These are phyloP conservation scores for Spinacia oleracea DNA, from an alignment of 179 eudicot species.

Conservation along the genomic window DNA sequence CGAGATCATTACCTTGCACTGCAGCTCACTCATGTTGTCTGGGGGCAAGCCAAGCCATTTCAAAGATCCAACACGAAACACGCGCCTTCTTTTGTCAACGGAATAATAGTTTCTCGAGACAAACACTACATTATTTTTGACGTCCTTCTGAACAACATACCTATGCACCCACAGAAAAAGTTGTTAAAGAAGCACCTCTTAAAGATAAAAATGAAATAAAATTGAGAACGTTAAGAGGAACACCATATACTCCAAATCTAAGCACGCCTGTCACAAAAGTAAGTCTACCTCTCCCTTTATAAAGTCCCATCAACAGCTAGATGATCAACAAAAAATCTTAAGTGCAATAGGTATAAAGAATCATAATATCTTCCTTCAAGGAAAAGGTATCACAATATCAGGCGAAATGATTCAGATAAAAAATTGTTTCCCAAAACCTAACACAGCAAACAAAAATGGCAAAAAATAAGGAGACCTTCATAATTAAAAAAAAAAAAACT, in stretches of 20 bases:
- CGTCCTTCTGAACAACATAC: constrained; percentile 95
- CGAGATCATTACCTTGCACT: constrained; percentile 67
- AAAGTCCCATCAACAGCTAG: neutral
- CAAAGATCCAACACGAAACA: constrained; percentile 84
- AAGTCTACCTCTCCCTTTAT: neutral
- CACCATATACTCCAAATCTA: neutral
- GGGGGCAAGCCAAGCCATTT: constrained; percentile 71
- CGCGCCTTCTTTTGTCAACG: constrained; percentile 81
- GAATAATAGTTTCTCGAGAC: constrained; percentile 89
- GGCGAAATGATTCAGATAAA: neutral
- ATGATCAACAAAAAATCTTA: neutral
- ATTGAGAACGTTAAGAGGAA: neutral
- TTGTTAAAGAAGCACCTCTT: constrained; percentile 3
- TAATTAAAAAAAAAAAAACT: neutral
- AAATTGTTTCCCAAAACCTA: neutral
- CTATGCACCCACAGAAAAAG: constrained; percentile 34
- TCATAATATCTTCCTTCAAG: neutral
- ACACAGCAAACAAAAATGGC: neutral
- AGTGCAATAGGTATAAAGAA: neutral
- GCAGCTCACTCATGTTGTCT: constrained; percentile 44
- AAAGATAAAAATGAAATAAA: neutral
- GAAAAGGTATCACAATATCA: too few relatives aligned
- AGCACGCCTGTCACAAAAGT: neutral
- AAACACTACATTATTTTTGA: constrained; percentile 76
- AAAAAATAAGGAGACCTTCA: neutral